Percentiles rank a stretch among this genome's conserved stretches.
Evolutionary conservation across 352 stramenopile genomes (phyloP).

Genomic region (Phytophthora litchii): DNA sequence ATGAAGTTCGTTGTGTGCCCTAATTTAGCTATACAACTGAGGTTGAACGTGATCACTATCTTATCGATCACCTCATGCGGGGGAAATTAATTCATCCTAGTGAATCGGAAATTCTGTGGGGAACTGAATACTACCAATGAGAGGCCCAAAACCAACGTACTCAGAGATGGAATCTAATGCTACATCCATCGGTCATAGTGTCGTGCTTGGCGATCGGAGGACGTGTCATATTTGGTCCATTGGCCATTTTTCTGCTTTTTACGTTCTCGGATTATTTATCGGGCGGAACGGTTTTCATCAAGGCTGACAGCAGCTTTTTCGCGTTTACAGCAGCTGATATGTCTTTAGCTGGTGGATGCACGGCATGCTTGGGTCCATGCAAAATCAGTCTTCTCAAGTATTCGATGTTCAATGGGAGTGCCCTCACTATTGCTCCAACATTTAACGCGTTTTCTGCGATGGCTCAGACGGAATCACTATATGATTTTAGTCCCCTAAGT

Average conservation of each 20-base stretch:
- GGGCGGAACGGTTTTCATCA: conserved; percentile 14
- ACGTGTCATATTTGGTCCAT: conserved; percentile 11
- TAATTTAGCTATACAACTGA: not conserved
- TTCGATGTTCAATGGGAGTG: not conserved
- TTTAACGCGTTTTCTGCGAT: conserved; percentile 2
- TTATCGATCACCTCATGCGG: not conserved
- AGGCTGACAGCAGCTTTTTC: conserved; percentile 23
- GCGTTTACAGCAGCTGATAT: conserved; percentile 14
- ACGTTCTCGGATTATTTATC: conserved; percentile 11
- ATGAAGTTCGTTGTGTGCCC: too few relatives aligned
- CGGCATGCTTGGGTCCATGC: conserved; percentile 14
- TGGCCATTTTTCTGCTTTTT: conserved; percentile 9
- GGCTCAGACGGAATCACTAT: conserved; percentile 3
- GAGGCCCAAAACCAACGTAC: not conserved
- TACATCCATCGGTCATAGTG: conserved; percentile 1
- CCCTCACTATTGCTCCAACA: conserved; percentile 1
- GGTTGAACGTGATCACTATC: not conserved
- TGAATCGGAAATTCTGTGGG: not conserved
- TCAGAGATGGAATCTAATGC: not conserved
- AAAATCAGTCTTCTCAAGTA: conserved; percentile 21
- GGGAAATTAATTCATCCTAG: not conserved
- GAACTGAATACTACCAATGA: not conserved
- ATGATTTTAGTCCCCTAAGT: conserved; percentile 15
- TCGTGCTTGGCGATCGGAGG: conserved; percentile 12
- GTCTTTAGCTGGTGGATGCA: conserved; percentile 20